Conservation (phyloP, 345 rosid species). For the Cardamine resedifolia region DNA sequence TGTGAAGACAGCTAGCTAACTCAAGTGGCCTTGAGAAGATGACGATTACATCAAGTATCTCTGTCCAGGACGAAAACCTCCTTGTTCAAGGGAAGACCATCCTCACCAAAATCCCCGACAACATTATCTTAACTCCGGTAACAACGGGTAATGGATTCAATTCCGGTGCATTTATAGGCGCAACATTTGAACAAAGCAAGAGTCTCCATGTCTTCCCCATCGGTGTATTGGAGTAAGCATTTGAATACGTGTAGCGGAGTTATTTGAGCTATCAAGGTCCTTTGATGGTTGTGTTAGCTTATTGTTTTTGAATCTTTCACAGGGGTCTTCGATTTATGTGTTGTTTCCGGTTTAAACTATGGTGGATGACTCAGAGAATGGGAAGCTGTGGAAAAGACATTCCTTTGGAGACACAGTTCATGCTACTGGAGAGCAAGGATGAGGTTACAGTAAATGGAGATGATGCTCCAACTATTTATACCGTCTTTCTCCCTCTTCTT, state of each 20-base stretch:
- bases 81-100: conserved; percentile 94
- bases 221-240: conserved; percentile 74
- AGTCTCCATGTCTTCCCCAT: conserved; percentile 93
- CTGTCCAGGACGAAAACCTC: conserved; percentile 73
- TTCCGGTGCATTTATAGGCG: conserved; percentile 87
- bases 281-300: conserved; percentile 9
- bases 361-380: conserved; percentile 99
- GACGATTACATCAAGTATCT: conserved; percentile 80
- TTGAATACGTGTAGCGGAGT: background rate
- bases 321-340: conserved; percentile 87
- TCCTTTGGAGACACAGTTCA: conserved; percentile 95
- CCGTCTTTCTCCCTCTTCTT: conserved; percentile 88
- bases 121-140: conserved; percentile 74
- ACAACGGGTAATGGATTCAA: conserved; percentile 58
- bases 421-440: conserved; percentile 83
- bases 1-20: conserved; percentile 21
- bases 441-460: conserved; percentile 47
- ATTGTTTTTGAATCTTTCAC: conserved; percentile 23
- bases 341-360: conserved; percentile 89
- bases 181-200: conserved; percentile 70
- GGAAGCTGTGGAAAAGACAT: conserved; percentile 84
- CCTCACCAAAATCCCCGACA: conserved; percentile 81
- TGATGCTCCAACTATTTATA: conserved; percentile 65
- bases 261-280: background rate
- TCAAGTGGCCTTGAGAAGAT: conserved; percentile 35